These are phyloP conservation scores for Candida pseudoglaebosa DNA, from an alignment of 805 yeast species.

Conservation along the genomic window DNA sequence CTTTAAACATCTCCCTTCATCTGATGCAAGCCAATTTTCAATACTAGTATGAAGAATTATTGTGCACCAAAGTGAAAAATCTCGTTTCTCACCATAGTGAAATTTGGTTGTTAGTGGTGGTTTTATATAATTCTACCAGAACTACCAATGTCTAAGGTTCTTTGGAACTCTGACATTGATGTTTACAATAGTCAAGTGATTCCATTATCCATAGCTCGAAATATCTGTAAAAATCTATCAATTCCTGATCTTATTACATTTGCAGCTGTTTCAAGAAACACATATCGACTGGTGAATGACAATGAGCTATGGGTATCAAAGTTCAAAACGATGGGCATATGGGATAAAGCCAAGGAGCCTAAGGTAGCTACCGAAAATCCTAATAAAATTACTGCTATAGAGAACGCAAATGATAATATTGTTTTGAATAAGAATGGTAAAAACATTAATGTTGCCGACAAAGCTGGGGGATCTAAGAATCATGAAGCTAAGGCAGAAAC, in stretches of 20 bases:
- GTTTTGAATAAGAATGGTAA: no score
- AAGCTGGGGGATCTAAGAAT: no score
- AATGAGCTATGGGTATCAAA: conserved; percentile 37
- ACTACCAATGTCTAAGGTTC: conserved; percentile 44
- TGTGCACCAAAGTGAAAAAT: background rate
- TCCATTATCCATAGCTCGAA: conserved; percentile 34
- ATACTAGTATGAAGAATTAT: no score
- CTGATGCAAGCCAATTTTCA: background rate
- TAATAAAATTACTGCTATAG: conserved; percentile 5
- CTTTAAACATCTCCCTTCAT: background rate
- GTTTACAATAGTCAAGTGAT: conserved; percentile 37
- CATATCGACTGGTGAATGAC: conserved; percentile 34
- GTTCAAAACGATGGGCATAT: conserved; percentile 32
- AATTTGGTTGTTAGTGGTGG: no score
- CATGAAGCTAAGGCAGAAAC: no score
- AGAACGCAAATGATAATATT: no score
- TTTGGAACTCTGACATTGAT: conserved; percentile 45
- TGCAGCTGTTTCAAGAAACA: conserved; percentile 34
- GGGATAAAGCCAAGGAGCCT: conserved; percentile 24
- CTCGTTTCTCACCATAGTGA: background rate
- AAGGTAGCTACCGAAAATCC: no score
- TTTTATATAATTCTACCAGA: no score
- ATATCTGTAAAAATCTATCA: conserved; percentile 30
- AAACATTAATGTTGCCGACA: no score
- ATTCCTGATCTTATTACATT: conserved; percentile 37